Base-by-base conservation (phyloP, 2,329 filamentous ascomycete species). In the Xylaria sp. region DNA sequence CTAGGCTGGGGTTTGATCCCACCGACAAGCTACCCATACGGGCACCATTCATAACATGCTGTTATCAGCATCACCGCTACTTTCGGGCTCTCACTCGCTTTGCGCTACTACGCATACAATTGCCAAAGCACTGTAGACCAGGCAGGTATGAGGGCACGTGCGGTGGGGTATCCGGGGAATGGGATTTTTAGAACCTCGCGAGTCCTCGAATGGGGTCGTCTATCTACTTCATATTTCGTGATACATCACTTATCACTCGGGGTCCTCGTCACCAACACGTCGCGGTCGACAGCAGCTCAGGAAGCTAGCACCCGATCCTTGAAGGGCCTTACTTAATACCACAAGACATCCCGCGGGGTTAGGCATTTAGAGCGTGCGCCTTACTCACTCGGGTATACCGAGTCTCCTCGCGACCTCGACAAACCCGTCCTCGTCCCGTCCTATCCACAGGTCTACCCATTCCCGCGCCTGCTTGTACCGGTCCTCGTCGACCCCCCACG, bases 371-470 rank as follows among this genome's bases (percentile, higher is more conserved):
- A 7, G 11, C 11, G 29, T 11, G 11, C 29, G 29, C 29, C 16
- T 34, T 13, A 34, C 29, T 59, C 50, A 56, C 57, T 62, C 54
- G 29, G 59, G 34, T 52, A 67, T 61, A 19, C 74, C 77, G 61
- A 85, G 73, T 62, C 72, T 73, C 50, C 70, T 73, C 2, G 80
- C 81, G 19, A 82, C 70, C 62, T 82, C 79, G 38, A 80, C 49
- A 49, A 86, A 78, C 0, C 72, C 88, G 7, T 73, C 77, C 44
- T 81, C 76, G 9, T 70, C 73, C 55, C 76, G 62, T 11, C 69
- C 70, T 21, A 89, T 72, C 83, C 84, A 88, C 44, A 88, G 66
- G 70, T 91, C 87, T 8, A 90, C 85, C 78, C 83, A 88, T 1
- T 73, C 78, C 52, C 78, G 82, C 18, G 80, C 77, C 48, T 79